Percentiles rank a stretch among this genome's conserved stretches.
phyloP scores from a whole-genome alignment of 2,329 filamentous ascomycete species.

The Stachybotrys chartarum region DNA sequence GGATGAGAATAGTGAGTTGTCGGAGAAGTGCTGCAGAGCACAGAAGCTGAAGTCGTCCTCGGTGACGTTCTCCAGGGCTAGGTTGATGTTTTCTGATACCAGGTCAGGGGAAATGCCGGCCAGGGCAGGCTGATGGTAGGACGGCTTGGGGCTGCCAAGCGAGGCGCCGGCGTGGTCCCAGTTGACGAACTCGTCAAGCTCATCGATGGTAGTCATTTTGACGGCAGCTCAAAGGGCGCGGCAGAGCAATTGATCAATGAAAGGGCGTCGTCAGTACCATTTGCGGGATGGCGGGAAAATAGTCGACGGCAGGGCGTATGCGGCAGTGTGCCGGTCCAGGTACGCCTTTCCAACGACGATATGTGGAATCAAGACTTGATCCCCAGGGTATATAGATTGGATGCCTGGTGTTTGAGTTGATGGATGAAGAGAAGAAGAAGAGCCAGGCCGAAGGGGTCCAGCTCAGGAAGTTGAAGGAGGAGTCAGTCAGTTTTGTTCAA shows the following conservation, averaged over 20 bases:
- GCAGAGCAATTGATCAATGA: constrained; percentile 6
- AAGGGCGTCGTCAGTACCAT: constrained; percentile 5
- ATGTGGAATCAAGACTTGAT: background rate
- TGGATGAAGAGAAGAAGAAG: constrained; percentile 7
- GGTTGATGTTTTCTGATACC: constrained; percentile 35
- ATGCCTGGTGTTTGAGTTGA: constrained; percentile 1
- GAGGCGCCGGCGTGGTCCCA: constrained; percentile 46
- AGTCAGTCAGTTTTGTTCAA: constrained; percentile 17
- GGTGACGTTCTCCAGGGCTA: constrained; percentile 48
- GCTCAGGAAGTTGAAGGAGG: background rate
- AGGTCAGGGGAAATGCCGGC: constrained; percentile 26
- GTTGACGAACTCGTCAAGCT: constrained; percentile 57
- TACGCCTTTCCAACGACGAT: background rate
- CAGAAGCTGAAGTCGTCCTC: constrained; percentile 54
- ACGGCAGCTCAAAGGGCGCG: constrained; percentile 6
- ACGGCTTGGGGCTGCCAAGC: constrained; percentile 17
- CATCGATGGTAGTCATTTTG: constrained; percentile 34
- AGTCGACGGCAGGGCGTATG: background rate
- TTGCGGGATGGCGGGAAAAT: background rate
- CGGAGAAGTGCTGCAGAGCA: constrained; percentile 50
- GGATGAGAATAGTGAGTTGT: constrained; percentile 26
- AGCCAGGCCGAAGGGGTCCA: constrained; percentile 3
- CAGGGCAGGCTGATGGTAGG: constrained; percentile 22
- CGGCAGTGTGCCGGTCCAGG: background rate
- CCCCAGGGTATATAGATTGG: background rate